phyloP scores from a whole-genome alignment of 805 yeast species.

The Ogataea paradorogensis region DNA sequence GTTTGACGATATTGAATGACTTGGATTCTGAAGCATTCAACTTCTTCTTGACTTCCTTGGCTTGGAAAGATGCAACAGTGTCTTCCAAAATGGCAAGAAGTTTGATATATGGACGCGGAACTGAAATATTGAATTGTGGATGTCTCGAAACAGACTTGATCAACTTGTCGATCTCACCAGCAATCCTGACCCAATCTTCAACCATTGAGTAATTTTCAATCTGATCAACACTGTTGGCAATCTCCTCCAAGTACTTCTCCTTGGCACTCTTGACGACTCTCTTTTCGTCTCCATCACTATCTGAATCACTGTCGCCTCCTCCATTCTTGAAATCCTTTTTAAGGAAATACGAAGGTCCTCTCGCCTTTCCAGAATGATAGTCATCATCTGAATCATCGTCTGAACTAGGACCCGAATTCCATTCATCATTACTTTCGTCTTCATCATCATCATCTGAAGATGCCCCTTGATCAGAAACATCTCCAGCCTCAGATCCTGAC shows the following conservation, averaged over 20 bases:
- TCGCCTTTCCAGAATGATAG: constrained; percentile 29
- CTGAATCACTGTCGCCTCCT: constrained; percentile 36
- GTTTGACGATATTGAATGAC: constrained; percentile 83
- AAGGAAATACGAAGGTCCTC: constrained; percentile 55
- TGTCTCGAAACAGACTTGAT: constrained; percentile 64
- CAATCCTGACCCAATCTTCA: constrained; percentile 76
- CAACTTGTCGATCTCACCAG: constrained; percentile 75
- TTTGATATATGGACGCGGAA: constrained; percentile 70
- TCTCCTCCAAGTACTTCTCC: constrained; percentile 88
- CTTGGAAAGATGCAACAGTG: constrained; percentile 48
- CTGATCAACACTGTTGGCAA: constrained; percentile 61
- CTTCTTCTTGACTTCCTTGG: constrained; percentile 59
- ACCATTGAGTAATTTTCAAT: constrained; percentile 67
- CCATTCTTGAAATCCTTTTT: constrained; percentile 47
- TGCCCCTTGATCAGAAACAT: constrained; percentile 26
- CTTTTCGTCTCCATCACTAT: constrained; percentile 60
- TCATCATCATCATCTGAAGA: constrained; percentile 41
- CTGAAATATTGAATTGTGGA: constrained; percentile 69
- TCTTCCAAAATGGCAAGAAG: constrained; percentile 72
- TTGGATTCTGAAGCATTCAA: constrained; percentile 79
- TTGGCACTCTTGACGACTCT: constrained; percentile 90
- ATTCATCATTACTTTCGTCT: constrained; percentile 43
- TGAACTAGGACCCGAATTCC: constrained; percentile 42
- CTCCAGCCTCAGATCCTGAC: constrained; percentile 29
- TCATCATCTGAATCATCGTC: constrained; percentile 42